These are phyloP conservation scores for Sparassis latifolia DNA, from an alignment of 1,284 basidiomycete species.

Conservation along the genomic window DNA sequence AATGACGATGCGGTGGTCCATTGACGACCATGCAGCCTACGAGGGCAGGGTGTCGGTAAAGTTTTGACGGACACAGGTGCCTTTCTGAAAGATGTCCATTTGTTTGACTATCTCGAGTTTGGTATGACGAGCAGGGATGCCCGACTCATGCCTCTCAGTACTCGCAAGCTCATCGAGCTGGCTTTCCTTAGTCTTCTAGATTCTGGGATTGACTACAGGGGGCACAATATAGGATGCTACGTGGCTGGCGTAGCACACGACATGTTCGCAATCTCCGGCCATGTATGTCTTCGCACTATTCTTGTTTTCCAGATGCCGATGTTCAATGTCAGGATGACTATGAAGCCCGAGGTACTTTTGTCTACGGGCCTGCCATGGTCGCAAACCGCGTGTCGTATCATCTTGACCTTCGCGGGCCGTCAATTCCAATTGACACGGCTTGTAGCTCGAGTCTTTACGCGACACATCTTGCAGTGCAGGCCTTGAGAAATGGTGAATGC, in stretches of 20 bases:
- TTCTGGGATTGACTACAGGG: conserved; percentile 35
- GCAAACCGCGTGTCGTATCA: conserved; percentile 44
- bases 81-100: conserved; percentile 31
- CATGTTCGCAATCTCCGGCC: conserved; percentile 8
- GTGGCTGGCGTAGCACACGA: conserved; percentile 22
- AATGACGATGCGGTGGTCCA: not conserved
- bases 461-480: conserved; percentile 41
- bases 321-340: conserved; percentile 25
- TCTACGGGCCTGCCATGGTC: conserved; percentile 29
- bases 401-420: conserved; percentile 40
- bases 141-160: conserved; percentile 26
- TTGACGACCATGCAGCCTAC: conserved; percentile 14
- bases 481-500: conserved; percentile 37
- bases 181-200: conserved; percentile 34
- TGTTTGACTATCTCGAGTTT: conserved; percentile 35
- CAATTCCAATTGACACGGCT: conserved; percentile 42
- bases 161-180: conserved; percentile 31
- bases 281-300: conserved; percentile 4
- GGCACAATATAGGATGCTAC: conserved; percentile 32
- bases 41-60: conserved; percentile 20
- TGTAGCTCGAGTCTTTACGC: conserved; percentile 42
- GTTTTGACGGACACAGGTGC: conserved; percentile 26
- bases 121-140: conserved; percentile 34
- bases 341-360: conserved; percentile 32
- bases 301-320: not conserved